Base-by-base conservation (phyloP, 192 early-diverging fungal species). In the Umbelopsis vinacea region DNA sequence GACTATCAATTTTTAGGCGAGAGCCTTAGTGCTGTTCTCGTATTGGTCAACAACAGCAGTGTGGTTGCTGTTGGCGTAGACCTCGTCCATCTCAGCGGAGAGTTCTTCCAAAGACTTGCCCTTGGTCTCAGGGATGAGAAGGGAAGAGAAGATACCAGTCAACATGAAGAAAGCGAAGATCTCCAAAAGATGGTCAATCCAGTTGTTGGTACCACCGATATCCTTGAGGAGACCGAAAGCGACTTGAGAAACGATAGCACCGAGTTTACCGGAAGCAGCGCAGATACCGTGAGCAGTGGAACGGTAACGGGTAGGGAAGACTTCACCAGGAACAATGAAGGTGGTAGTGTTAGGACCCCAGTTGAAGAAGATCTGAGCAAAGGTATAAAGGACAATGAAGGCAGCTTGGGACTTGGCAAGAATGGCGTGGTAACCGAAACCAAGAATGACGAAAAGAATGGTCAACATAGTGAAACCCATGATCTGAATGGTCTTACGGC, bases 261-360 rank as follows among this genome's bases (percentile, higher is more conserved):
- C 93, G 11, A 92, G 33, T 75, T 95, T 95, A 47, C 93, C 93
- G 6, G 85, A 79, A 17, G 92, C 93, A 9, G 93, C 93, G 14
- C 89, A 88, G 67, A 95, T 93, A 72, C 93, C 93, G 71, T 94
- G 92, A 23, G 86, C 84, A 8, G 93, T 93, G 0, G 92, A 90
- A 37, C 92, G 81, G 81, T 92, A 93, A 9, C 92, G 85, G 9
- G 93, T 95, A 4, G 93, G 93, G 82, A 92, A 95, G 12, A 87
- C 86, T 74, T 95, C 93, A 69, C 89, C 90, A 43, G 93, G 93
- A 57, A 94, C 88, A 48, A 95, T 88, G 67, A 95, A 95, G 0
- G 93, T 95, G 7, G 96, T 99, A 21, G 87, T 74, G 82, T 99
- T 99, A 66, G 97, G 97, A 8, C 97, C 97, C 86, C 95, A 97